Base-by-base conservation (phyloP, 177 flowering plant genomes). In the Vitis hybrid region DNA sequence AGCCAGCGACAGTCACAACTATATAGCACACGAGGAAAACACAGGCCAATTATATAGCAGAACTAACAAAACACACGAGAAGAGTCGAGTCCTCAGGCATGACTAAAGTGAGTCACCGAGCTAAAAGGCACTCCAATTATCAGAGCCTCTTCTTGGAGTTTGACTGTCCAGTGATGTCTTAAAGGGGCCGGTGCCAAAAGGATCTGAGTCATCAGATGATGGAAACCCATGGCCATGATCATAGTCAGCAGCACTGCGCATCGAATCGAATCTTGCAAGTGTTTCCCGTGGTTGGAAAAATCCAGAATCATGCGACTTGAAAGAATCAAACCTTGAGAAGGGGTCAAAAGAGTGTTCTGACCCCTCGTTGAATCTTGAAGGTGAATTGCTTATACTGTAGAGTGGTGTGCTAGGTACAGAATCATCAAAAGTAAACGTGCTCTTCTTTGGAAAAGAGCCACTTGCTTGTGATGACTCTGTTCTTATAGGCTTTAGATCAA, bases 361-460 rank as follows among this genome's bases (percentile, higher is more conserved):
- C 18, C 71, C 85, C 39, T 68, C 84, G 51, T 79, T 75, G 66
- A 78, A 80, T 64, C 83, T 78, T 51, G 83, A 72, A 1, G 91
- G 88, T 63, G 96, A 86, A 71, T 74, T 77, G 15, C 82, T 79
- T 32, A 84, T 82, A 60, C 75, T 85, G 67, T 80, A 89, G 5
- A 79, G 71, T 34, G 97, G 91, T 51, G 91, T 81, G 59, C 87
- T 77, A 21, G 97, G 93, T 52, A 87, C 89, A 66, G 97, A 91
- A 63, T 90, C 95, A 8, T 75, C 93, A 76, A 89, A 91, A 26
- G 23, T 62, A 64, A 82, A 89, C 52, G 81, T 60, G 67, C 83
- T 82, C 74, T 70, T 88, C 78, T 75, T 87, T 71, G 61, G 84
- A 68, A 74, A 83, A 49, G 75, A 30, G 68, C 67, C 66, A 54